Evolutionary conservation across 75 land plant genomes (phyloP), one percentile per base, ranked within the genome.

Genomic region (Picea glauca): DNA sequence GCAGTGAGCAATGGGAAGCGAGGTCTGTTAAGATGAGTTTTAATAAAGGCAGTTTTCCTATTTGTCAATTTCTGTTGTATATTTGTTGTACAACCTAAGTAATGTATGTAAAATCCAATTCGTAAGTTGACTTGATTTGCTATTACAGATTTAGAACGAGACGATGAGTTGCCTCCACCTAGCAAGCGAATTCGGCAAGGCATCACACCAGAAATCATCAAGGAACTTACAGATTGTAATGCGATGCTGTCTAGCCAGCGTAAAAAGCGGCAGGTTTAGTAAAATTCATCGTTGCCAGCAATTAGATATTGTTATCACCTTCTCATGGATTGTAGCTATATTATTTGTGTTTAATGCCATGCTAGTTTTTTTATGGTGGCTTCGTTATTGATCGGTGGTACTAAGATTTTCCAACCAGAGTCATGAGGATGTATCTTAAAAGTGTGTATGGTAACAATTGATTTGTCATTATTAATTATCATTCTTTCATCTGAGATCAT

Each of bases 211-310:
- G 86, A 73, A 15, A 88, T 93, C 54, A 92, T 96, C 78, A 66
- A 87, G 20, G 96, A 98, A 79, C 94, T 98, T 3, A 93, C 98
- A 12, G 94, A 93, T 20, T 98, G 99, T 79, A 98, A 98, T 87
- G 87, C 93, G 11, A 75, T 79, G 38, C 92, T 98, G 31, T 98
- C 99, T 57, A 86, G 90, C 75, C 94, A 93, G 80, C 82, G 99
- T 62, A 98, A 98, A 80, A 95, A 89, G 80, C 91, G 98, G 3
- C 98, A 95, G 99, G 99, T 98, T 78, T 62, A 68, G 77, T 81
- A 31, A 43, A 70, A 50, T 70, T 32, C 35, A 15, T 23, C 35
- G 4, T 66, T 40, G 1, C 7, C 5, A 33, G 11, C 18, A 15
- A 15, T 32, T 32, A 32, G 70, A 32, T 18, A 32, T 33, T 50